These are phyloP conservation scores for Calocera viscosa DNA, from an alignment of 768 basidiomycete genomes.

Conservation along the genomic window DNA sequence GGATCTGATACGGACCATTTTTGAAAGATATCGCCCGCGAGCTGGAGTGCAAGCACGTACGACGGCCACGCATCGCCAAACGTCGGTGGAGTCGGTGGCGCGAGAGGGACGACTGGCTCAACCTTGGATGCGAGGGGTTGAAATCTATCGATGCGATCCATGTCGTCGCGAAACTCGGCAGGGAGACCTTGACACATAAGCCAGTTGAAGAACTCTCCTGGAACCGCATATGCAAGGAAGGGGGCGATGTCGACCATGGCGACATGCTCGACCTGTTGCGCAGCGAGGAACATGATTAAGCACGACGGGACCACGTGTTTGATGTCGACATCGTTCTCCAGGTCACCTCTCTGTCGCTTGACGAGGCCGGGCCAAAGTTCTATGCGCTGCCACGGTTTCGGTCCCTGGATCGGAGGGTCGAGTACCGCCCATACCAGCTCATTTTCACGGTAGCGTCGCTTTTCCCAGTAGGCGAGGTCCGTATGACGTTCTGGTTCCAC, in stretches of 20 bases:
- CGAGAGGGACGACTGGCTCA: background rate
- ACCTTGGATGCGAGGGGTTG: background rate
- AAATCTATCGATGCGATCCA: background rate
- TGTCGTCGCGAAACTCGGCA: background rate
- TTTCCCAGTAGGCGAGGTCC: background rate
- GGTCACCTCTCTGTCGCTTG: background rate
- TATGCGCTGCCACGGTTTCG: constrained; percentile 3
- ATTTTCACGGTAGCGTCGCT: background rate
- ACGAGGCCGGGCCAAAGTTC: background rate
- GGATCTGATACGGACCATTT: constrained; percentile 4
- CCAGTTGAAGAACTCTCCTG: background rate
- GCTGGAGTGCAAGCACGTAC: background rate
- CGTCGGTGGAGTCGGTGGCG: background rate
- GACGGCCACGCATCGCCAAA: background rate
- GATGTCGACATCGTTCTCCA: background rate
- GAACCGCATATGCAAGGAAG: constrained; percentile 1
- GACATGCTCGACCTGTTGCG: background rate
- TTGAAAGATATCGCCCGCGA: background rate
- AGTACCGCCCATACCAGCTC: background rate
- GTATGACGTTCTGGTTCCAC: background rate
- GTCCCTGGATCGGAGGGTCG: background rate
- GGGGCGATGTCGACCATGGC: background rate
- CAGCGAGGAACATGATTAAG: background rate
- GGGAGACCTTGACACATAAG: background rate
- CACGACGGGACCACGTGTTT: background rate